Percentiles rank a stretch among this genome's conserved stretches.
phyloP scores from a whole-genome alignment of 2,329 filamentous ascomycete genomes.

The Calonectria leucothoes region DNA sequence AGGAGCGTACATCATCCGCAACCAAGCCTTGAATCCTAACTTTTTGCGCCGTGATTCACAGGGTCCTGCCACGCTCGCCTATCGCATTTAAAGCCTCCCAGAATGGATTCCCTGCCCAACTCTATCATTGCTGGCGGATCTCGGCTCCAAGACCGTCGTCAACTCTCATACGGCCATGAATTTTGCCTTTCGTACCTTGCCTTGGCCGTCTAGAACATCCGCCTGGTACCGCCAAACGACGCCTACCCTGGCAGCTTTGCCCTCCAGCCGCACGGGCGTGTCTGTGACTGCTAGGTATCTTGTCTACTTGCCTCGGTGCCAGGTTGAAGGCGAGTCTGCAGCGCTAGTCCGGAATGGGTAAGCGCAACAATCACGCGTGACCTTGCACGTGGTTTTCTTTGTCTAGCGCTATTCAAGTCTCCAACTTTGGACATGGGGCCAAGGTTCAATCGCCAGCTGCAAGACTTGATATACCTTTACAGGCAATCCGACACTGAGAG shows the following conservation, averaged over 20 bases:
- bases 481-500: slow-evolving; percentile 10
- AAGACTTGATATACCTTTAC: background rate
- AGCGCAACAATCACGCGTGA: slow-evolving; percentile 12
- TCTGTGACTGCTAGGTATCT: too few species aligned
- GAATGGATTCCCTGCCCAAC: slow-evolving; percentile 10
- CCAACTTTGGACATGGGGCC: background rate
- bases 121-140: background rate
- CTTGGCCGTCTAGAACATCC: background rate
- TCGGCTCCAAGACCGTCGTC: background rate
- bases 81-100: background rate
- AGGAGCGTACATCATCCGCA: background rate
- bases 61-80: slow-evolving; percentile 1
- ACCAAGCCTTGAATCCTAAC: slow-evolving; percentile 17
- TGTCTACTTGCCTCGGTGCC: background rate
- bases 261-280: slow-evolving; percentile 9
- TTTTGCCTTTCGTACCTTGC: background rate
- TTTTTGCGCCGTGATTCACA: background rate
- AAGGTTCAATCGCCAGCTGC: background rate
- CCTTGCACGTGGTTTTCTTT: slow-evolving; percentile 23
- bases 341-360: slow-evolving; percentile 9
- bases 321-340: background rate
- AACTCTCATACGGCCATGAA: background rate
- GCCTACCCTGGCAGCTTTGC: background rate
- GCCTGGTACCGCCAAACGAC: background rate
- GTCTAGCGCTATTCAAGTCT: background rate